A percentile compares a stretch with the other conserved stretches of the same genome.
Evolutionary conservation across 257 asterid genomes (phyloP).

Genomic region (Plectranthus barbatus): DNA sequence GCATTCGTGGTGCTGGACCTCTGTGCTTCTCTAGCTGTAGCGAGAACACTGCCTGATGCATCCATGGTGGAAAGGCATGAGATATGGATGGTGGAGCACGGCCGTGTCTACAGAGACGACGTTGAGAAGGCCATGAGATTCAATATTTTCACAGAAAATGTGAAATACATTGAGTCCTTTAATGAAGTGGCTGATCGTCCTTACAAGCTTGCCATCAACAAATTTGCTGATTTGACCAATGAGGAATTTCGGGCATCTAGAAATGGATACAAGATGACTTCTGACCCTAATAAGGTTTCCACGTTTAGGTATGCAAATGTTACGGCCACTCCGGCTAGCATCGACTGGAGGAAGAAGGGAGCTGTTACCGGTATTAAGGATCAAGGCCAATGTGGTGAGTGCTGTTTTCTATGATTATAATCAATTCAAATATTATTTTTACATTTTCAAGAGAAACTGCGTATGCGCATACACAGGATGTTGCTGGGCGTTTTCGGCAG

Average conservation of each 20-base stretch:
- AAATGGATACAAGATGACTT: no score
- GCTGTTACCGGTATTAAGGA: conserved; percentile 41
- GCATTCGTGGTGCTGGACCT: no score
- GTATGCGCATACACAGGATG: no score
- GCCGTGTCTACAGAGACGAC: conserved; percentile 25
- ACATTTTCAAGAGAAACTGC: no score
- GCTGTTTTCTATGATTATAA: no score
- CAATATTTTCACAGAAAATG: conserved; percentile 27
- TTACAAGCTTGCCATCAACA: no score
- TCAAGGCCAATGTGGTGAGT: conserved; percentile 46
- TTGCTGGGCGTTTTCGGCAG: no score
- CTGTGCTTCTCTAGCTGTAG: conserved; percentile 14
- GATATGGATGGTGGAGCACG: no score
- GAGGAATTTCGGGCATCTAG: no score
- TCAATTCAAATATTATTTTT: no score
- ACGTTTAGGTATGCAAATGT: conserved; percentile 32
- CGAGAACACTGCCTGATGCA: no score
- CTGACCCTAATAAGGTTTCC: background rate
- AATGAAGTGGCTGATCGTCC: conserved; percentile 16
- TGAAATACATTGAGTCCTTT: conserved; percentile 25
- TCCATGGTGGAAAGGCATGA: conserved; percentile 23
- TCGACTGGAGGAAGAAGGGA: conserved; percentile 40
- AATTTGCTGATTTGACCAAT: no score
- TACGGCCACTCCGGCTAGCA: conserved; percentile 25
- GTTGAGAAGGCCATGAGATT: conserved; percentile 28